These are phyloP conservation scores for Brachypodium distachyon DNA, from an alignment of 202 grass and related monocot species.

Conservation along the genomic window DNA sequence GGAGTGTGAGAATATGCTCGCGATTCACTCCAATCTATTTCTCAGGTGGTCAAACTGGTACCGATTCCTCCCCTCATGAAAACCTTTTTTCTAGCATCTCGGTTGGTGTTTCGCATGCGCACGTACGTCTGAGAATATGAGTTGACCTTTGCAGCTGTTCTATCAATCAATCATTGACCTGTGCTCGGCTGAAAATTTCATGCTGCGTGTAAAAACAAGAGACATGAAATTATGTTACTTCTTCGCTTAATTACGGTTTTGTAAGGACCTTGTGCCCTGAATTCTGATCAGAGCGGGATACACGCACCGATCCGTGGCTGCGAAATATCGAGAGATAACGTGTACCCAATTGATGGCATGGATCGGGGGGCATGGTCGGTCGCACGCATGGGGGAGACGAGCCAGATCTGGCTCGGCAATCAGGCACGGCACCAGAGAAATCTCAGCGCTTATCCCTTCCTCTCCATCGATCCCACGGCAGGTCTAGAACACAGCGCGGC, in stretches of 20 bases:
- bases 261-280: neutral
- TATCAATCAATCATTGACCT: neutral
- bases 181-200: neutral
- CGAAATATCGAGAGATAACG: neutral
- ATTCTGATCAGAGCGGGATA: neutral
- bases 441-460: neutral
- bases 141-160: neutral
- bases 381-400: neutral
- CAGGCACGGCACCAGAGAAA: neutral
- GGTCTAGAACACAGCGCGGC: neutral
- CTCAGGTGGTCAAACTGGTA: neutral
- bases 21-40: slow-evolving; percentile 25
- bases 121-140: neutral
- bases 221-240: neutral
- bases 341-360: neutral
- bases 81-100: neutral
- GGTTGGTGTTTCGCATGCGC: slow-evolving; percentile 1
- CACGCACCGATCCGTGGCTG: neutral
- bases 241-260: neutral
- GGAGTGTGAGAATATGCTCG: neutral
- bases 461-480: neutral
- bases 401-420: neutral
- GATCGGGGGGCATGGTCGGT: neutral
- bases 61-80: neutral
- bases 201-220: neutral